Conservation (phyloP, 768 basidiomycete genomes). For the Phylloporus arenicola region DNA sequence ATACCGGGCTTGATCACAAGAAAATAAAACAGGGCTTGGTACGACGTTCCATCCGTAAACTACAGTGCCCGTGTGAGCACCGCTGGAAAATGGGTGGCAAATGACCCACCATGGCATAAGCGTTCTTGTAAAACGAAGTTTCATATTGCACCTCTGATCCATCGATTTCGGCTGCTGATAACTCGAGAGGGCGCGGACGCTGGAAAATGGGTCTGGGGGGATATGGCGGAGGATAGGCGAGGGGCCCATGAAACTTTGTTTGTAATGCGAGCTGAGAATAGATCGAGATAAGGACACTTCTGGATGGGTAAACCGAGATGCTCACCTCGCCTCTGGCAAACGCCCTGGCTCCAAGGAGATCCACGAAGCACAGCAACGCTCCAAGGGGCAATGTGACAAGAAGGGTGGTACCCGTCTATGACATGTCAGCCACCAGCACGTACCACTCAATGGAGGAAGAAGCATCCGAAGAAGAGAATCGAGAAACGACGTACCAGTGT, state of each 20-base stretch:
- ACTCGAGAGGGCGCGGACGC: slow-evolving; percentile 47
- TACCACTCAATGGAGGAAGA: slow-evolving; percentile 3
- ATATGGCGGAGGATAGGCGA: slow-evolving; percentile 56
- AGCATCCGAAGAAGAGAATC: background rate
- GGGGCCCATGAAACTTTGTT: slow-evolving; percentile 61
- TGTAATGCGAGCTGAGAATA: slow-evolving; percentile 55
- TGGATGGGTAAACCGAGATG: background rate
- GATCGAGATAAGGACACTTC: slow-evolving; percentile 10
- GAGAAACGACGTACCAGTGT: slow-evolving; percentile 52
- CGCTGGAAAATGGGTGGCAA: background rate
- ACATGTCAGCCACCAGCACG: slow-evolving; percentile 12
- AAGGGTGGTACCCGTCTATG: slow-evolving; percentile 70
- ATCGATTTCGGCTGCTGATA: slow-evolving; percentile 48
- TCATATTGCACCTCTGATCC: slow-evolving; percentile 41
- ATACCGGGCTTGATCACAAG: slow-evolving; percentile 81
- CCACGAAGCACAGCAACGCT: slow-evolving; percentile 69
- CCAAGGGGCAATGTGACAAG: slow-evolving; percentile 77
- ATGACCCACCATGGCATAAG: slow-evolving; percentile 68
- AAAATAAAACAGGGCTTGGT: slow-evolving; percentile 85
- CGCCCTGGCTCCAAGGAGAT: slow-evolving; percentile 65
- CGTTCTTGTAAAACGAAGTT: slow-evolving; percentile 73
- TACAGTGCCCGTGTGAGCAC: slow-evolving; percentile 25
- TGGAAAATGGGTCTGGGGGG: slow-evolving; percentile 74
- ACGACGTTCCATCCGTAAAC: slow-evolving; percentile 80
- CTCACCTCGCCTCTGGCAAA: slow-evolving; percentile 69